A percentile compares a stretch with the other conserved stretches of the same genome.
Conservation (phyloP, 148 eudicot species). For the Rhododendron williamsianum region DNA sequence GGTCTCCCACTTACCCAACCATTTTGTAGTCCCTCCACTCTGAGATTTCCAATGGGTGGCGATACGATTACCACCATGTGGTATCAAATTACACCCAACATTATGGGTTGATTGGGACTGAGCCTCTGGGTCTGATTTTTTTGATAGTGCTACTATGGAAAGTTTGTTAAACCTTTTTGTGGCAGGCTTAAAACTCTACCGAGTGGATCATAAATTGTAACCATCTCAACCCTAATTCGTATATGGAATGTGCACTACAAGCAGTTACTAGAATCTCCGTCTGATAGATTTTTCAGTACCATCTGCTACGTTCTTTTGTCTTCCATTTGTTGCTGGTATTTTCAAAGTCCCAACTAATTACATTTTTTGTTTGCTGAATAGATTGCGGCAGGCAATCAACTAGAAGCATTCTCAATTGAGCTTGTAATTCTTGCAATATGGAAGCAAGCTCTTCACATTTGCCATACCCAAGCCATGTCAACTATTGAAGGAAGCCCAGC, state of each 20-base stretch:
- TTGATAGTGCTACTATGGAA: neutral
- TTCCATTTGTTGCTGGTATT: neutral
- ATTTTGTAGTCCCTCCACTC: neutral
- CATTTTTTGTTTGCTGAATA: conserved; percentile 21
- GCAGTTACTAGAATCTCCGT: neutral
- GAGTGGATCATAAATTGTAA: neutral
- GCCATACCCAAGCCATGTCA: conserved; percentile 67
- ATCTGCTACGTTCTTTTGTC: neutral
- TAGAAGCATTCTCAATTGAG: conserved; percentile 84
- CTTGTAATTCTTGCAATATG: conserved; percentile 77
- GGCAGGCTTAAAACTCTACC: neutral
- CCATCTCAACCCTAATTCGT: neutral
- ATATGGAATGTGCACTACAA: neutral
- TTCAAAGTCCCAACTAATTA: neutral
- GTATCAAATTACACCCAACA: neutral
- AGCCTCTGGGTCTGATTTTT: neutral
- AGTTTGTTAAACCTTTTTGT: neutral
- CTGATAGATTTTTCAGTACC: neutral
- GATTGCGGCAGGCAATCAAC: conserved; percentile 48
- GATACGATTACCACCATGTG: neutral
- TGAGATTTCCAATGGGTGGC: neutral
- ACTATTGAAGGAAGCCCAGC: conserved; percentile 57
- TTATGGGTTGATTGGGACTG: conserved; percentile 1
- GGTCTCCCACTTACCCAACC: neutral
- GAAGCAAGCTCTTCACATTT: conserved; percentile 79